Percentiles rank a stretch among this genome's conserved stretches.
phyloP scores from a whole-genome alignment of 2,329 filamentous ascomycete genomes.

The Xylaria sp. region DNA sequence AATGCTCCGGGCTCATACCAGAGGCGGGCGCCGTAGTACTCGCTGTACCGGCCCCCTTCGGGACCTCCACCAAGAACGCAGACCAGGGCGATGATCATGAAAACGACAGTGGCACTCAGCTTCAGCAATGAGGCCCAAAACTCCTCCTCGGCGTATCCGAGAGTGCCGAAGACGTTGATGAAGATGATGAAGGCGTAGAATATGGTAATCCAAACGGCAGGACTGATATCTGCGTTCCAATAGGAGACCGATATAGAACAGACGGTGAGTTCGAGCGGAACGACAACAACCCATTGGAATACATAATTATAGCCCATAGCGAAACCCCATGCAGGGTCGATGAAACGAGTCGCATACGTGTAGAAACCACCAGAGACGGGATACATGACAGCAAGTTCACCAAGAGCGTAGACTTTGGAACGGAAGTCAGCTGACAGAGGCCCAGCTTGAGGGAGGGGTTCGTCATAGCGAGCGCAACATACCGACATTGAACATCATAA shows the following conservation, averaged over 20 bases:
- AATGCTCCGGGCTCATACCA: slow-evolving; percentile 61
- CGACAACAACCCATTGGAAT: slow-evolving; percentile 51
- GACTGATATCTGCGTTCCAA: slow-evolving; percentile 49
- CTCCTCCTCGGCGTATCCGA: slow-evolving; percentile 62
- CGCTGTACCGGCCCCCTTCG: slow-evolving; percentile 44
- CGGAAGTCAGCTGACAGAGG: slow-evolving; percentile 9
- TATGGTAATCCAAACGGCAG: slow-evolving; percentile 58
- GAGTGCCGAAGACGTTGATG: slow-evolving; percentile 60
- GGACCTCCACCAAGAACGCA: slow-evolving; percentile 64
- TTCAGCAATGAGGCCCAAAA: slow-evolving; percentile 62
- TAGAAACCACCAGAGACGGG: slow-evolving; percentile 56
- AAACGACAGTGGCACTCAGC: slow-evolving; percentile 59
- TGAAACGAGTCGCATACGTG: slow-evolving; percentile 52
- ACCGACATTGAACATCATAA: slow-evolving; percentile 63
- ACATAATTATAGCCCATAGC: slow-evolving; percentile 50
- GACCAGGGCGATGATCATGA: slow-evolving; percentile 65
- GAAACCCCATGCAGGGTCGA: slow-evolving; percentile 53
- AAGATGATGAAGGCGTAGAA: slow-evolving; percentile 56
- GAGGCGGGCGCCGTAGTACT: slow-evolving; percentile 54
- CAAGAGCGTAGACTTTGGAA: slow-evolving; percentile 55
- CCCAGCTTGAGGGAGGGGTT: not conserved
- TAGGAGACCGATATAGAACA: slow-evolving; percentile 51
- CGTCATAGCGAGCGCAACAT: slow-evolving; percentile 11
- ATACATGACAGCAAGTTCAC: slow-evolving; percentile 54
- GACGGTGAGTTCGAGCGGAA: slow-evolving; percentile 53